Conservation (phyloP, 768 basidiomycete species). For the Termitomyces sp. region DNA sequence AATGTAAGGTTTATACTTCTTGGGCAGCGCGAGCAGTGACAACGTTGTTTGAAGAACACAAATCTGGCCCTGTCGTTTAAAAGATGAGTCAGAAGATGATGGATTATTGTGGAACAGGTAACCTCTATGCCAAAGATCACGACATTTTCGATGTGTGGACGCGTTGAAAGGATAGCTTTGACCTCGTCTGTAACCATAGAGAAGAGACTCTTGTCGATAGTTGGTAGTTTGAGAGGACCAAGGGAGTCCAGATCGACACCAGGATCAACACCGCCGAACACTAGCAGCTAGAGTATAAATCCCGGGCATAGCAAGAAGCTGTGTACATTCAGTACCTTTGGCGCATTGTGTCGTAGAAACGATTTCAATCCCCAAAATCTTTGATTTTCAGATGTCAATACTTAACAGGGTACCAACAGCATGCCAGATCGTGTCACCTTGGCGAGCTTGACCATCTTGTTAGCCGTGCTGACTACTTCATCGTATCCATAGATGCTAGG, state of each 20-base stretch:
- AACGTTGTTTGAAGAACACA: constrained; percentile 85
- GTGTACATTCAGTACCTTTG: constrained; percentile 42
- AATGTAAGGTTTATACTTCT: constrained; percentile 51
- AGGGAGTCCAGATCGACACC: constrained; percentile 54
- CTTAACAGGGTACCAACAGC: not conserved
- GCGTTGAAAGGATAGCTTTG: constrained; percentile 40
- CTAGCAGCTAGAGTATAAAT: constrained; percentile 31
- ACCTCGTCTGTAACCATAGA: constrained; percentile 81
- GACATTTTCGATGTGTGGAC: constrained; percentile 49
- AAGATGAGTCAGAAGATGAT: too few species aligned
- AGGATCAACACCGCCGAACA: constrained; percentile 62
- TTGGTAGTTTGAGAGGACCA: constrained; percentile 52
- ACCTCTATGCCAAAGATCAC: constrained; percentile 90
- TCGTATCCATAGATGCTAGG: constrained; percentile 68
- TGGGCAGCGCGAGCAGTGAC: constrained; percentile 47
- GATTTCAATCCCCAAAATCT: constrained; percentile 64
- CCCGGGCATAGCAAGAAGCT: not conserved
- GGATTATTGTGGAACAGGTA: constrained; percentile 20
- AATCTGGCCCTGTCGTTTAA: constrained; percentile 74
- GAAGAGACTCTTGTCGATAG: constrained; percentile 75
- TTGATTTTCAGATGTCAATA: constrained; percentile 16
- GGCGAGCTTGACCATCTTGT: constrained; percentile 76
- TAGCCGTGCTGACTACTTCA: constrained; percentile 61
- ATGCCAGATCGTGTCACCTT: constrained; percentile 38
- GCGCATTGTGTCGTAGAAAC: constrained; percentile 86